These are phyloP conservation scores for Salix arbutifolia DNA, from an alignment of 345 rosid genomes.

Conservation along the genomic window DNA sequence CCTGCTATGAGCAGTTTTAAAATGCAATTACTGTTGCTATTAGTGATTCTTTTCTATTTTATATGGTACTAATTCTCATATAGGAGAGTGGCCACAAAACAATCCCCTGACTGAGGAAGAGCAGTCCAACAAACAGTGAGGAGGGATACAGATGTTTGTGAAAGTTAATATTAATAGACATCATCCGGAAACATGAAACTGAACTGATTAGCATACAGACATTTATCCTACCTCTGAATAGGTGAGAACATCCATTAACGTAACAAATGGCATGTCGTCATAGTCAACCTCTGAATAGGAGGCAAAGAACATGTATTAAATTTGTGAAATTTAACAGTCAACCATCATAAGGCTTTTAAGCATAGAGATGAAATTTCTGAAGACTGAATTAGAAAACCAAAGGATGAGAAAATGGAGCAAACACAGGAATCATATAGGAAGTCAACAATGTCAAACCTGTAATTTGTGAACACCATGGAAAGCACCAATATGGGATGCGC, in stretches of 20 bases:
- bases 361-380: not conserved
- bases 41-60: no score
- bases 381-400: not conserved
- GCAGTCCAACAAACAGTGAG: no score
- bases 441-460: conserved; percentile 50
- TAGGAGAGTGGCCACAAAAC: no score
- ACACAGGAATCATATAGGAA: conserved; percentile 3
- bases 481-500: conserved; percentile 56
- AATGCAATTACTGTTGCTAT: no score
- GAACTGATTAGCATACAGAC: not conserved
- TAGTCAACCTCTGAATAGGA: conserved; percentile 50
- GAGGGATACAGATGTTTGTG: no score
- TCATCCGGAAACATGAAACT: not conserved
- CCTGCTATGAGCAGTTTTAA: no score
- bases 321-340: conserved; percentile 16
- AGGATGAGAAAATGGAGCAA: not conserved
- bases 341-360: conserved; percentile 7
- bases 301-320: conserved; percentile 4
- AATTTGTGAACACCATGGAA: conserved; percentile 53
- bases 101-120: no score
- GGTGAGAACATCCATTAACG: conserved; percentile 73
- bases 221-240: conserved; percentile 45
- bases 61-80: no score
- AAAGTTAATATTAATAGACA: no score
- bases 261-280: conserved; percentile 41